phyloP scores from a whole-genome alignment of 352 stramenopile species.

The Pythium phragmitis region DNA sequence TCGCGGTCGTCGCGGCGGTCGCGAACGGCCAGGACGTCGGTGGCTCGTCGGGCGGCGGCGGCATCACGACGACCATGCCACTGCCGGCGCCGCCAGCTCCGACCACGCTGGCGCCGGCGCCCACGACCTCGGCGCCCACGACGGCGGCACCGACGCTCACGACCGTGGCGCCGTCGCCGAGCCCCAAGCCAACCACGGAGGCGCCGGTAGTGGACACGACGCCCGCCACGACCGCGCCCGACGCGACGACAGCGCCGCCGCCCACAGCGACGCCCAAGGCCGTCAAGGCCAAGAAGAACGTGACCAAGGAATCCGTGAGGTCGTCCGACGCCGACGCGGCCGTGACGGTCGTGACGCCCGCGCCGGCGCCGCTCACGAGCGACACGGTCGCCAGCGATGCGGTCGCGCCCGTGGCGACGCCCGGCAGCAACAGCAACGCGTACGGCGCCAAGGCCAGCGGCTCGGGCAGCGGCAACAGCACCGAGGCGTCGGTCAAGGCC shows the following conservation, averaged over 20 bases:
- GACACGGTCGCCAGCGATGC: background rate
- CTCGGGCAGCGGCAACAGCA: conserved; percentile 1
- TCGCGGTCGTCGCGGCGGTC: background rate
- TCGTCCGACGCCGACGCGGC: background rate
- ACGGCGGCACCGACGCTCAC: conserved; percentile 1
- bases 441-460: conserved; percentile 2
- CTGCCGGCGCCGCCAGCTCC: background rate
- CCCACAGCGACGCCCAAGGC: conserved; percentile 15
- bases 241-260: background rate
- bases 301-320: background rate
- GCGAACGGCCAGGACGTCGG: background rate
- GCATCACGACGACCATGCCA: background rate
- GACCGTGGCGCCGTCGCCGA: conserved; percentile 5
- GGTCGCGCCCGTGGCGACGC: background rate
- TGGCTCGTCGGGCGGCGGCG: conserved; percentile 3
- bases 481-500: conserved; percentile 1
- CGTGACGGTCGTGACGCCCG: background rate
- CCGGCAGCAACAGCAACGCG: conserved; percentile 14
- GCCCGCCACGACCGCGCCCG: background rate
- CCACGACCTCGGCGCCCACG: conserved; percentile 3
- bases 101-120: background rate
- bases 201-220: conserved; percentile 1
- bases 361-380: background rate
- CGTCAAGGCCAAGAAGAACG: conserved; percentile 9
- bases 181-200: background rate